These are phyloP conservation scores for Mycena belliarum DNA, from an alignment of 768 basidiomycete species.

Conservation along the genomic window DNA sequence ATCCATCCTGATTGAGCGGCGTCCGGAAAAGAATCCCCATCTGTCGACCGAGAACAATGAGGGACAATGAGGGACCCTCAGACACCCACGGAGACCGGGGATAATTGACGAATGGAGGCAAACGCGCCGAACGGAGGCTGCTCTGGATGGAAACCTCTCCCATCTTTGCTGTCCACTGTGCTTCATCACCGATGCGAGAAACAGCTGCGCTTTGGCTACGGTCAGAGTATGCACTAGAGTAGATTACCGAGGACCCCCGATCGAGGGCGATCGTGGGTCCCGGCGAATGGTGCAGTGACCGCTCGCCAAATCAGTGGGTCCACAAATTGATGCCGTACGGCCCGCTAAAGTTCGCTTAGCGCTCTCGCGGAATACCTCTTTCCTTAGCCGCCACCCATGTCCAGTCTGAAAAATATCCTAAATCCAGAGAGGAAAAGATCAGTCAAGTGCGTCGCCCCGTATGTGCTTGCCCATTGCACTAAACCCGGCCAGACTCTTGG, in stretches of 20 bases:
- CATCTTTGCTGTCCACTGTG: no score
- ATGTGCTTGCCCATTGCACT: slow-evolving; percentile 7
- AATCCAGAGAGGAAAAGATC: slow-evolving; percentile 50
- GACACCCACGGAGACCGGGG: neutral
- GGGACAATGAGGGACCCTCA: neutral
- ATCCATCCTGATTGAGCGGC: slow-evolving; percentile 5
- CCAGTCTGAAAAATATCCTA: slow-evolving; percentile 55
- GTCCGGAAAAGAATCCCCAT: neutral
- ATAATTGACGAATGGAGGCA: neutral
- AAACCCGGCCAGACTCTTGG: slow-evolving; percentile 18
- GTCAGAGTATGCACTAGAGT: no score
- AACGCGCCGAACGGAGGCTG: no score
- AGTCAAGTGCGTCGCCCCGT: slow-evolving; percentile 40
- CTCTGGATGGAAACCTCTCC: no score
- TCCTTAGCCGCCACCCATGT: slow-evolving; percentile 39
- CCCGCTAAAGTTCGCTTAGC: neutral
- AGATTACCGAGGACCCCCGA: no score
- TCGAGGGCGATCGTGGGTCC: no score
- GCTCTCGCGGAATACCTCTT: slow-evolving; percentile 20
- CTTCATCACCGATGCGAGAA: no score
- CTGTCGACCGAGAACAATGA: neutral
- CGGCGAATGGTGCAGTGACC: neutral
- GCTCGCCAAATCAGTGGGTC: neutral
- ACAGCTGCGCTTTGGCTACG: no score
- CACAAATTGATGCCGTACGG: neutral